phyloP scores from a whole-genome alignment of 2,329 filamentous ascomycete species.

The Pezizomycotina sp. region DNA sequence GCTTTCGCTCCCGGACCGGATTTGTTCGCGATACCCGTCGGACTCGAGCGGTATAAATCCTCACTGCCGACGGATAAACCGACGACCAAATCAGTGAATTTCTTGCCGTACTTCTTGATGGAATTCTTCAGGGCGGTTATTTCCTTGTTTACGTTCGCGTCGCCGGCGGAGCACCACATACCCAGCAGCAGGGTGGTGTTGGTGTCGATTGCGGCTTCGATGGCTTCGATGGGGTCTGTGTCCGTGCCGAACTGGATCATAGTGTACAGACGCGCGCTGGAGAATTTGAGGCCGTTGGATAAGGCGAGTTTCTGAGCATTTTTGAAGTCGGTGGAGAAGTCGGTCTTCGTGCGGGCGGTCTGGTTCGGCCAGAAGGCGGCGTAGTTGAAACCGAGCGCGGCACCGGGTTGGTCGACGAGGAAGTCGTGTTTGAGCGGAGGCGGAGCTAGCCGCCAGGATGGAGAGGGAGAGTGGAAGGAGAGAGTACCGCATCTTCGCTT shows the following conservation, averaged over 20 bases:
- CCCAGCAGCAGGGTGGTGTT: slow-evolving; percentile 65
- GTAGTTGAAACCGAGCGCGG: slow-evolving; percentile 74
- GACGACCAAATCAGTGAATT: slow-evolving; percentile 49
- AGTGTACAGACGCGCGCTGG: slow-evolving; percentile 56
- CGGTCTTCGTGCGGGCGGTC: slow-evolving; percentile 41
- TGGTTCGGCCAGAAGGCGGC: slow-evolving; percentile 46
- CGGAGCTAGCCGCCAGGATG: slow-evolving; percentile 31
- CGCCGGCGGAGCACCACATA: slow-evolving; percentile 61
- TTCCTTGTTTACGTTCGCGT: slow-evolving; percentile 51
- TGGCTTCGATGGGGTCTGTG: slow-evolving; percentile 46
- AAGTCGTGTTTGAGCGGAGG: no score
- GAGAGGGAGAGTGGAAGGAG: no score
- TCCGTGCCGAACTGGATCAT: slow-evolving; percentile 37
- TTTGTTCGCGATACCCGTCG: slow-evolving; percentile 46
- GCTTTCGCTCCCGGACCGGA: slow-evolving; percentile 48
- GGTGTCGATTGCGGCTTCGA: slow-evolving; percentile 67
- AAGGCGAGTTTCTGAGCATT: slow-evolving; percentile 47
- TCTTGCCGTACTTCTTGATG: slow-evolving; percentile 49
- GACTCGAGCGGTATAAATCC: slow-evolving; percentile 66
- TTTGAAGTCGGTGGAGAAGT: slow-evolving; percentile 56
- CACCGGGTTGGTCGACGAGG: slow-evolving; percentile 27
- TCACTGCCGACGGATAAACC: slow-evolving; percentile 78
- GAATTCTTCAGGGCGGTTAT: slow-evolving; percentile 53
- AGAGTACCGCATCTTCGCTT: no score
- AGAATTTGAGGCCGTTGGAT: slow-evolving; percentile 43